Evolutionary conservation across 2,329 filamentous ascomycete genomes (phyloP).

Genomic region (Colletotrichum sp.): DNA sequence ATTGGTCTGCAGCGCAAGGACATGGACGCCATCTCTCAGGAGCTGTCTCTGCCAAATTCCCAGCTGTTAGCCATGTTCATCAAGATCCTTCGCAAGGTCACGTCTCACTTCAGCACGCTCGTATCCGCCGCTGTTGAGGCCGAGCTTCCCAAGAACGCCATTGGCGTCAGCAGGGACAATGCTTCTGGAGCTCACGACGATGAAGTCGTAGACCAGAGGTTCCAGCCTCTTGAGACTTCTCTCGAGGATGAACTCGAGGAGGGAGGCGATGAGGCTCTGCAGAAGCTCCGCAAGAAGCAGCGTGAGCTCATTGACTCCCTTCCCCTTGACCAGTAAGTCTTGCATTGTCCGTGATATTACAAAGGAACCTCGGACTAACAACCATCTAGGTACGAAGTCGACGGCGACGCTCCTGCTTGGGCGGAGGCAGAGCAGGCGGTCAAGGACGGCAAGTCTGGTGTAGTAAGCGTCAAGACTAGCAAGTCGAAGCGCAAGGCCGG

Average conservation of each 20-base stretch:
- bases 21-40: conserved; percentile 79
- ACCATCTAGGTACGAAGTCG: conserved; percentile 64
- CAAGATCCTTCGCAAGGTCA: conserved; percentile 91
- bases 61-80: conserved; percentile 97
- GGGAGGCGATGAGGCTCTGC: conserved; percentile 77
- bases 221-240: conserved; percentile 71
- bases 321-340: conserved; percentile 80
- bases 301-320: conserved; percentile 88
- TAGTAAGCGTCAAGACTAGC: conserved; percentile 82
- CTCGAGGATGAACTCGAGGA: conserved; percentile 86
- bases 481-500: conserved; percentile 79
- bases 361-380: conserved; percentile 7
- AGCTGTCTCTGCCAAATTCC: conserved; percentile 73
- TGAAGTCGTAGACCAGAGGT: conserved; percentile 68
- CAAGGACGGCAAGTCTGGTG: conserved; percentile 62
- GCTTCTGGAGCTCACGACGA: conserved; percentile 72
- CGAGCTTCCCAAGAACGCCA: conserved; percentile 63
- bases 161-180: conserved; percentile 64
- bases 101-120: conserved; percentile 75
- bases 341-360: not conserved
- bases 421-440: conserved; percentile 79
- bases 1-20: conserved; percentile 91
- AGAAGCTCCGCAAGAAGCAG: conserved; percentile 77
- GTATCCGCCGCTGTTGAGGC: conserved; percentile 76
- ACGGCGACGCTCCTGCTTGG: conserved; percentile 66